A percentile compares a stretch with the other conserved stretches of the same genome.
These are phyloP conservation scores for Rhizoclosmatium sp. DNA, from an alignment of 192 early-diverging fungal species.

Conservation along the genomic window DNA sequence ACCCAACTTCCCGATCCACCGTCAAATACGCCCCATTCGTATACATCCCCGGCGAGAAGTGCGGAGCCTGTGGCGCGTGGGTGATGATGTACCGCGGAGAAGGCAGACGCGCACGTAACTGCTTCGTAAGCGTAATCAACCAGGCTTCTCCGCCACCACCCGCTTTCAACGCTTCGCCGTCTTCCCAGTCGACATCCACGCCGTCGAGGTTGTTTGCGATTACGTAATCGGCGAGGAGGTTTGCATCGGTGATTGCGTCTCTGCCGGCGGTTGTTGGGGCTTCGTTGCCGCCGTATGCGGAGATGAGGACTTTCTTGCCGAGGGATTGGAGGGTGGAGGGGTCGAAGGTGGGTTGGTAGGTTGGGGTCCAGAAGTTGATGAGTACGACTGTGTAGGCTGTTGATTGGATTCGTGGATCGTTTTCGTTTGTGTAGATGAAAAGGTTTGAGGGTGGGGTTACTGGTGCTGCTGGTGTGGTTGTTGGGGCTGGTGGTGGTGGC, in stretches of 20 bases:
- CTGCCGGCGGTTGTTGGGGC: conserved; percentile 9
- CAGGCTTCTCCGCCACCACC: conserved; percentile 4
- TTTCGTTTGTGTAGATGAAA: not conserved
- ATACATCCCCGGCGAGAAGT: conserved; percentile 9
- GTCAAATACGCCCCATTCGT: conserved; percentile 1
- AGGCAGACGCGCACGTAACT: conserved; percentile 5
- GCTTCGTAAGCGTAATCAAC: conserved; percentile 13
- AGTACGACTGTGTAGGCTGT: not conserved
- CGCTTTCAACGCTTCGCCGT: not conserved
- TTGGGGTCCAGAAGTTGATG: not conserved
- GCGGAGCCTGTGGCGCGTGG: conserved; percentile 26
- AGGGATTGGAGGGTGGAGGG: not conserved
- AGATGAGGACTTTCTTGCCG: conserved; percentile 15
- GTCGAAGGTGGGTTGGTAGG: not conserved
- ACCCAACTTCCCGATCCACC: conserved; percentile 15
- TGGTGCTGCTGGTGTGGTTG: too few species aligned
- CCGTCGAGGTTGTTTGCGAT: conserved; percentile 8
- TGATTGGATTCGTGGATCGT: not conserved
- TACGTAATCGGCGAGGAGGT: conserved; percentile 1
- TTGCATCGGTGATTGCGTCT: not conserved
- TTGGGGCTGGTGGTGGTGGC: too few species aligned
- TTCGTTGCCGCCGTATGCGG: not conserved
- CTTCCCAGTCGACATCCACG: conserved; percentile 2
- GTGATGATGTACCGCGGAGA: conserved; percentile 16
- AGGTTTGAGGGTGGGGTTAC: too few species aligned